Evolutionary conservation across 495 filamentous ascomycete species (phyloP).

Genomic region (Aspergillus cristatus): DNA sequence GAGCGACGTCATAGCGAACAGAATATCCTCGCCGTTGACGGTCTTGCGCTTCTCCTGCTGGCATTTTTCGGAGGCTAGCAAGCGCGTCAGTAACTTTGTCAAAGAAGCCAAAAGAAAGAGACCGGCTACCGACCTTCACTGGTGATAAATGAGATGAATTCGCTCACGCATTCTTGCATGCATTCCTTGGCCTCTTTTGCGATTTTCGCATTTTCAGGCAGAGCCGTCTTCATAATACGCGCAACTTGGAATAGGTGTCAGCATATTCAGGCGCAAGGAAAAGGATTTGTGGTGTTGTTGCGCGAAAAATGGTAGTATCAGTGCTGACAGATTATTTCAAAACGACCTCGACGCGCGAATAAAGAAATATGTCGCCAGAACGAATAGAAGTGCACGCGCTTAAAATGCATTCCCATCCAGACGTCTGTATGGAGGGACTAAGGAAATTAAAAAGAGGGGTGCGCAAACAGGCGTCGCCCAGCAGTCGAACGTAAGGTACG

Average conservation of each 20-base stretch:
- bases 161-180: slow-evolving; percentile 99
- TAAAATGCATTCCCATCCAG: too few relatives aligned
- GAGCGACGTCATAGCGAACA: slow-evolving; percentile 97
- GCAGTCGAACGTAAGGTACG: slow-evolving; percentile 44
- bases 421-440: neutral
- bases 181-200: slow-evolving; percentile 99
- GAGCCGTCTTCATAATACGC: slow-evolving; percentile 95
- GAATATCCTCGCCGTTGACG: slow-evolving; percentile 95
- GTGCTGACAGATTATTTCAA: too few relatives aligned
- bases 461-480: slow-evolving; percentile 35
- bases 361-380: slow-evolving; percentile 5
- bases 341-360: neutral
- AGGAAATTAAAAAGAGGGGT: slow-evolving; percentile 19
- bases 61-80: slow-evolving; percentile 91
- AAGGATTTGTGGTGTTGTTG: neutral
- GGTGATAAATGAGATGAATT: slow-evolving; percentile 99
- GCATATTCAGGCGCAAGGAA: slow-evolving; percentile 25
- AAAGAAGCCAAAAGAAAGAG: slow-evolving; percentile 4
- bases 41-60: slow-evolving; percentile 99
- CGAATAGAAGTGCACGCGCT: slow-evolving; percentile 7
- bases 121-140: slow-evolving; percentile 68
- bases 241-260: slow-evolving; percentile 93
- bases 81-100: slow-evolving; percentile 5
- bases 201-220: slow-evolving; percentile 98
- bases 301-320: too few relatives aligned